Base-by-base conservation (phyloP, 441 rosid genomes). In the Populus trichocarpa region DNA sequence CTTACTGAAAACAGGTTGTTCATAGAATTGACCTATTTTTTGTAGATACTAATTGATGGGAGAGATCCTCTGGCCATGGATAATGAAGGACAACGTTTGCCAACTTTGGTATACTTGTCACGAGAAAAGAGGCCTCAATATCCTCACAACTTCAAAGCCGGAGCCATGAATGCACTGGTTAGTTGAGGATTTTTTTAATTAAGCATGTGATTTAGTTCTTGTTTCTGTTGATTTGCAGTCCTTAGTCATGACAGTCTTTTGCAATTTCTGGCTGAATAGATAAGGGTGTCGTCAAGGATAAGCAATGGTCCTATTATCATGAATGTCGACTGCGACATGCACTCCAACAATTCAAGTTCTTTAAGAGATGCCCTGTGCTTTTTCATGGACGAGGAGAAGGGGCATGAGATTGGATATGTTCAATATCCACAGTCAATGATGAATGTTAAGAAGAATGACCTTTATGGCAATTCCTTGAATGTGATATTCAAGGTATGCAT, bases 271-370 rank as follows among this genome's bases (percentile, higher is more conserved):
- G 61, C n/a, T 53, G 61, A 18, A 18, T 53, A 92, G 97, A 75
- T 94, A 74, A 86, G 98, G 79, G 89, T 90, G 53, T 91, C 97
- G n/a, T 86, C 89, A 50, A 83, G 76, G 67, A 88, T 94, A 5
- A 92, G 92, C 78, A 85, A 88, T 35, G 97, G 90, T 11, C 86
- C 65, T 65, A 73, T 91, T 23, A 84, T 89, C 81, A 88, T 90
- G 4, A 92, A 86, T 53, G 70, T 92, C 63, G 98, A 94, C 80
- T 94, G 98, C 75, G 97, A 94, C 83, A 91, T 94, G 98, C 92
- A 92, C 87, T 86, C 92, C 6, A 92, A 88, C 81, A 74, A 85
- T 80, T 79, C 97, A 42, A 76, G 70, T 53, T 64, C 92, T 2
- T 71, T 91, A 33, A 61, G 76, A 42, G 96, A 92, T 46, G 94